Evolutionary conservation across 1,139 yeast genomes (phyloP).

Genomic region (Scheffersomyces lignicola): DNA sequence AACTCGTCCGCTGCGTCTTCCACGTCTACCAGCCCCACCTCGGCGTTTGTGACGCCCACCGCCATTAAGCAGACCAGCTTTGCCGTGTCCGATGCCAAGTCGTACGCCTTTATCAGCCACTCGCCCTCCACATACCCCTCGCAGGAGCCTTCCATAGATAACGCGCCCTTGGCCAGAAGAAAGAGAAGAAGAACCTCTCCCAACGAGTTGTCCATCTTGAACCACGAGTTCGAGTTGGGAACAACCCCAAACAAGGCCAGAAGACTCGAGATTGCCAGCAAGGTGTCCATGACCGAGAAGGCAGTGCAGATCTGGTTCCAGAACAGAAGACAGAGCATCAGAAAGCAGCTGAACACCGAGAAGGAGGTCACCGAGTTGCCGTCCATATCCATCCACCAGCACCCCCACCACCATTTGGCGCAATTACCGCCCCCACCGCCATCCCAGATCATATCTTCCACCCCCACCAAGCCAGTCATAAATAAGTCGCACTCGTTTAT

Average conservation of each 20-base stretch:
- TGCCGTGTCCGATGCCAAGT: slow-evolving; percentile 24
- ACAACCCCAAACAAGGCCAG: slow-evolving; percentile 78
- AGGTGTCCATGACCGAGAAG: slow-evolving; percentile 90
- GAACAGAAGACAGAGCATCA: slow-evolving; percentile 82
- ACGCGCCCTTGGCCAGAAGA: slow-evolving; percentile 86
- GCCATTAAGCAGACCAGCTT: background rate
- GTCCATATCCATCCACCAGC: slow-evolving; percentile 28
- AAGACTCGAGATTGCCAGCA: slow-evolving; percentile 72
- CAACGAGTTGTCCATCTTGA: slow-evolving; percentile 75
- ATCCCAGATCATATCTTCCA: slow-evolving; percentile 19
- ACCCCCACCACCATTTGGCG: slow-evolving; percentile 1
- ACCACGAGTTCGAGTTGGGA: slow-evolving; percentile 73
- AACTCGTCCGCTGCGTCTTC: slow-evolving; percentile 3
- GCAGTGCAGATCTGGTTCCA: slow-evolving; percentile 99
- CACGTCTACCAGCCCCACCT: slow-evolving; percentile 1
- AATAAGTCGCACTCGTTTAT: slow-evolving; percentile 29
- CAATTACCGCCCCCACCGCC: slow-evolving; percentile 4
- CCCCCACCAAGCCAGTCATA: slow-evolving; percentile 22
- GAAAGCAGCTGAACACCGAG: slow-evolving; percentile 49
- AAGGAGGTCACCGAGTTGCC: slow-evolving; percentile 48
- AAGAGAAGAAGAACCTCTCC: slow-evolving; percentile 95
- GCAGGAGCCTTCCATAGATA: slow-evolving; percentile 84
- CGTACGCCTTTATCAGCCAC: slow-evolving; percentile 89
- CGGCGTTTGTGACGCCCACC: slow-evolving; percentile 4
- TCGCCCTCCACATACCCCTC: slow-evolving; percentile 83